phyloP scores from a whole-genome alignment of 208 protist species.

The Crithidia fasciculata region DNA sequence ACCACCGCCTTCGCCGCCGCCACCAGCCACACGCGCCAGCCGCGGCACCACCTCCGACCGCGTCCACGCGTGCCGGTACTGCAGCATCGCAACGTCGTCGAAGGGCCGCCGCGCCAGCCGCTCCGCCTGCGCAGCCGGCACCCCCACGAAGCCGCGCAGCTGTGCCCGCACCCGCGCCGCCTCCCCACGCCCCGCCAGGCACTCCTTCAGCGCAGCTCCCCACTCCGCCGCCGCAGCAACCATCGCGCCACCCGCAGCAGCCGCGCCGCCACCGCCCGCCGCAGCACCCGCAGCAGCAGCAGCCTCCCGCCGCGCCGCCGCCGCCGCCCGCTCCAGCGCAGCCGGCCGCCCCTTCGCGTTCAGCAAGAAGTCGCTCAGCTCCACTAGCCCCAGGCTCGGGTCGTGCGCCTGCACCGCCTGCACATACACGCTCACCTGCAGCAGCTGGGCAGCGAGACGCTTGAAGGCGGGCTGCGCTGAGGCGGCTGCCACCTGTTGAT shows the following conservation, averaged over 20 bases:
- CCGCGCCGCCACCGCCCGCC: no score
- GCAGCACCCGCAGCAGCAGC: no score
- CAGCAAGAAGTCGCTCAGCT: slow-evolving; percentile 35
- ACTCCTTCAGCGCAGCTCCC: slow-evolving; percentile 21
- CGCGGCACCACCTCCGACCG: slow-evolving; percentile 24
- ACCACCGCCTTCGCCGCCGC: not conserved
- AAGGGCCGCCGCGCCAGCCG: slow-evolving; percentile 31
- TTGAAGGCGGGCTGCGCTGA: not conserved
- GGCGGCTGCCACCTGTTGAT: no score
- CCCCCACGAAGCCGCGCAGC: slow-evolving; percentile 28
- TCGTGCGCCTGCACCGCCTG: slow-evolving; percentile 30
- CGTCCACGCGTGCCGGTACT: slow-evolving; percentile 40
- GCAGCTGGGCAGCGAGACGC: slow-evolving; percentile 9
- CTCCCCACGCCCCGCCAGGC: slow-evolving; percentile 12
- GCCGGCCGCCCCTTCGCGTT: slow-evolving; percentile 16
- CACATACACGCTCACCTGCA: slow-evolving; percentile 22
- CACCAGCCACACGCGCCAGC: not conserved
- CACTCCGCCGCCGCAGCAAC: not conserved
- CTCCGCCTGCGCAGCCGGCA: slow-evolving; percentile 19
- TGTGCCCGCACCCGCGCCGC: slow-evolving; percentile 25
- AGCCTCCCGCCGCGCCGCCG: slow-evolving; percentile 5
- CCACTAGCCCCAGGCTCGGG: slow-evolving; percentile 15
- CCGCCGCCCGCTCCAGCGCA: slow-evolving; percentile 29
- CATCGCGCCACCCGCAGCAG: no score
- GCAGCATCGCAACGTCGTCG: slow-evolving; percentile 48